Evolutionary conservation across 2,329 filamentous ascomycete genomes (phyloP).

Genomic region (Eutypa lata): DNA sequence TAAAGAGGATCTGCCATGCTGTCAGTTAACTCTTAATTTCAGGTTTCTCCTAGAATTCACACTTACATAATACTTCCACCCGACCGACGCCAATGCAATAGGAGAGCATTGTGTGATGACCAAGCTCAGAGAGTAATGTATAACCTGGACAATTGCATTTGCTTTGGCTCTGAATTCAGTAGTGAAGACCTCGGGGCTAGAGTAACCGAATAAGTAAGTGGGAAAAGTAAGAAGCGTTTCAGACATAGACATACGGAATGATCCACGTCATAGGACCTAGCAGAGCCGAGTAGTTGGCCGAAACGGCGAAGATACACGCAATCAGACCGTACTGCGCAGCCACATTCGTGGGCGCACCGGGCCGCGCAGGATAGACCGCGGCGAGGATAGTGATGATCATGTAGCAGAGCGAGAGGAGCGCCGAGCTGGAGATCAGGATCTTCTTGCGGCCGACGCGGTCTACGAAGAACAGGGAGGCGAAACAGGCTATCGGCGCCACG

Average conservation of each 20-base stretch:
- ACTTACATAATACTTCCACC: slow-evolving; percentile 39
- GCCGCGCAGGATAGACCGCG: slow-evolving; percentile 32
- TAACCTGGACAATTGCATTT: slow-evolving; percentile 37
- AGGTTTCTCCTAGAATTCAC: background rate
- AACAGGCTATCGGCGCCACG: slow-evolving; percentile 34
- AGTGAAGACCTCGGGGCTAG: slow-evolving; percentile 37
- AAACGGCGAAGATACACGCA: slow-evolving; percentile 39
- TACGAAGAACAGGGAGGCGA: slow-evolving; percentile 36
- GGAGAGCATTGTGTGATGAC: slow-evolving; percentile 40
- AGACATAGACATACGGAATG: slow-evolving; percentile 33
- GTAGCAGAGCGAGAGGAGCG: slow-evolving; percentile 33
- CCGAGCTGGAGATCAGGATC: slow-evolving; percentile 34
- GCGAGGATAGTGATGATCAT: slow-evolving; percentile 37
- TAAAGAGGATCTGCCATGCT: slow-evolving; percentile 31
- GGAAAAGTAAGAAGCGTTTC: background rate
- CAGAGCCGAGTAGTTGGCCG: slow-evolving; percentile 34
- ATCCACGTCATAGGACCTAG: slow-evolving; percentile 41
- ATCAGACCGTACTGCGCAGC: slow-evolving; percentile 36
- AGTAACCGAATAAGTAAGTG: background rate
- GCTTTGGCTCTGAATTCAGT: slow-evolving; percentile 39
- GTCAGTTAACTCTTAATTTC: background rate
- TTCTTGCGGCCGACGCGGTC: slow-evolving; percentile 34
- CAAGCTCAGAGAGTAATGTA: slow-evolving; percentile 38
- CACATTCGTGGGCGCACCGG: slow-evolving; percentile 33
- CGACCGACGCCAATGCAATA: slow-evolving; percentile 34